Percentiles rank a stretch among this genome's conserved stretches.
These are phyloP conservation scores for Jacaranda mimosifolia DNA, from an alignment of 257 asterid genomes.

Conservation along the genomic window DNA sequence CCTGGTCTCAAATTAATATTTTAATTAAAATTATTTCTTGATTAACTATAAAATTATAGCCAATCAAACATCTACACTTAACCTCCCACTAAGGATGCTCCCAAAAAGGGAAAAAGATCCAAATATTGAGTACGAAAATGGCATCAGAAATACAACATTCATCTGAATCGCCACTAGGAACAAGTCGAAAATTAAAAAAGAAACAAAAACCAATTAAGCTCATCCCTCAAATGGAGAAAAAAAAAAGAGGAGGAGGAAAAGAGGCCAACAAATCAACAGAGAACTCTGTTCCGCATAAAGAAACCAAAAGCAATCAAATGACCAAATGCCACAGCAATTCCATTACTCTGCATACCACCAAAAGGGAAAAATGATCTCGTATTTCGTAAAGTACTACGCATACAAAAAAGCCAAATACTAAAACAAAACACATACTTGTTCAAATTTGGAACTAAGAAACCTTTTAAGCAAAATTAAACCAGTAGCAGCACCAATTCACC, in stretches of 20 bases:
- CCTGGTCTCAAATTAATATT: neutral
- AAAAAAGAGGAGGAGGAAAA: neutral
- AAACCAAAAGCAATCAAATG: slow-evolving; percentile 36
- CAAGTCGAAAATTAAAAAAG: neutral
- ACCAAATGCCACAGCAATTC: slow-evolving; percentile 35
- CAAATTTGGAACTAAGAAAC: neutral
- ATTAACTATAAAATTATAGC: slow-evolving; percentile 5
- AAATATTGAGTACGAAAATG: slow-evolving; percentile 16
- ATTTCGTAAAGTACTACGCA: slow-evolving; percentile 15
- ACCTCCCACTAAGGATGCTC: slow-evolving; percentile 25
- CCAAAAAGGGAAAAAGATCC: neutral
- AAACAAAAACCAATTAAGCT: slow-evolving; percentile 12
- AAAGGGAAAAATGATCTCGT: slow-evolving; percentile 30
- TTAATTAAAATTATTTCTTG: neutral
- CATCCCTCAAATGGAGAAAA: slow-evolving; percentile 20
- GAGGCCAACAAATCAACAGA: slow-evolving; percentile 15
- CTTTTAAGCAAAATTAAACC: slow-evolving; percentile 12
- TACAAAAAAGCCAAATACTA: neutral
- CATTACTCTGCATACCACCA: slow-evolving; percentile 27
- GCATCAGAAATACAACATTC: neutral
- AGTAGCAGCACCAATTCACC: slow-evolving; percentile 35
- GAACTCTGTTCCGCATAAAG: slow-evolving; percentile 10
- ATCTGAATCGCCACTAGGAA: neutral
- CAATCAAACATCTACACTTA: slow-evolving; percentile 18
- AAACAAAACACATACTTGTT: neutral